Percentiles rank a stretch among this genome's conserved stretches.
These are phyloP conservation scores for Trichosporon ovoides DNA, from an alignment of 1,284 basidiomycete species.

Conservation along the genomic window DNA sequence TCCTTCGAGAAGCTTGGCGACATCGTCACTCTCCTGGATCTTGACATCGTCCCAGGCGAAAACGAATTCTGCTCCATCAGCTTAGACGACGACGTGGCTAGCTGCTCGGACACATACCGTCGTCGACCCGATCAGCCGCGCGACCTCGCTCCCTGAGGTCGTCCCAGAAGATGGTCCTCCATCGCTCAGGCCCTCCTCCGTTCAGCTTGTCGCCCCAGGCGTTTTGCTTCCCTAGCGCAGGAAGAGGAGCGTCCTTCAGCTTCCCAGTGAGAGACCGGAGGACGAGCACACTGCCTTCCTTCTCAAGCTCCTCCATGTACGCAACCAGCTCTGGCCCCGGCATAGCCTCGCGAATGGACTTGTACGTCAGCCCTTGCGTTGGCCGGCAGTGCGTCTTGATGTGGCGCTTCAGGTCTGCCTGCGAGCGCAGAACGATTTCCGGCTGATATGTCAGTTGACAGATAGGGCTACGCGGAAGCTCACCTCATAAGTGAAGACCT, in stretches of 20 bases:
- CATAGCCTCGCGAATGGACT: conserved; percentile 33
- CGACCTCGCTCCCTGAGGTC: conserved; percentile 36
- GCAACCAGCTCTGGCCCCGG: conserved; percentile 21
- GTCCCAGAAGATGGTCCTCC: conserved; percentile 46
- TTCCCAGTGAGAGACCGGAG: conserved; percentile 38
- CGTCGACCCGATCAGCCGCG: conserved; percentile 38
- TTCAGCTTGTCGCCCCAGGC: conserved; percentile 32
- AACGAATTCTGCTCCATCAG: conserved; percentile 34
- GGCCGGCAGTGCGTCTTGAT: conserved; percentile 40
- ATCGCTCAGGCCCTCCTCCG: conserved; percentile 34
- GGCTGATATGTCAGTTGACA: conserved; percentile 26
- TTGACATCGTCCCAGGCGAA: conserved; percentile 44
- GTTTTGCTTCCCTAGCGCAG: conserved; percentile 40
- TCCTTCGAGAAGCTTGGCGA: conserved; percentile 40
- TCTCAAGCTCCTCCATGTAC: conserved; percentile 33
- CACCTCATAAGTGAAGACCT: conserved; percentile 44
- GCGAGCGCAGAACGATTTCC: conserved; percentile 33
- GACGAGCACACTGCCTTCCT: conserved; percentile 40
- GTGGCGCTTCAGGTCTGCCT: conserved; percentile 34
- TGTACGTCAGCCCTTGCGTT: conserved; percentile 30
- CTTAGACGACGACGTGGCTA: not conserved
- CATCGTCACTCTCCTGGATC: conserved; percentile 43
- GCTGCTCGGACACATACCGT: conserved; percentile 29
- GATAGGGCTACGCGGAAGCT: conserved; percentile 8
- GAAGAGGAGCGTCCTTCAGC: conserved; percentile 37